phyloP scores from a whole-genome alignment of 148 eudicot species.

The Chenopodium berlandieri region DNA sequence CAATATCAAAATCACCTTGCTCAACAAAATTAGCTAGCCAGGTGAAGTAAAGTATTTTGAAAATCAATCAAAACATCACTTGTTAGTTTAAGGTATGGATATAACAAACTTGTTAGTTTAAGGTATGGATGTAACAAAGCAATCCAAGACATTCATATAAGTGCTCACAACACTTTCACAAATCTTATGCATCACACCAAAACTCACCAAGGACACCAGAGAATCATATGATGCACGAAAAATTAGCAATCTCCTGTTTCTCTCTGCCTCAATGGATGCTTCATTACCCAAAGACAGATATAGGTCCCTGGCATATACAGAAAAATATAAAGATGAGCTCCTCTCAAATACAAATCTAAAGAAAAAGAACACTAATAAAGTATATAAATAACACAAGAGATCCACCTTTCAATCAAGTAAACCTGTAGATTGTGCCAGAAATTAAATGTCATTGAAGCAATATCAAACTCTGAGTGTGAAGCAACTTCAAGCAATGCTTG shows the following conservation, averaged over 20 bases:
- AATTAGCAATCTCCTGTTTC: constrained; percentile 64
- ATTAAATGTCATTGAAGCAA: constrained; percentile 98
- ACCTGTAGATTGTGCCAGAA: constrained; percentile 98
- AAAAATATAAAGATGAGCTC: neutral
- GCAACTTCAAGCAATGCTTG: constrained; percentile 85
- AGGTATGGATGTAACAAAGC: neutral
- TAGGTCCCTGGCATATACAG: constrained; percentile 53
- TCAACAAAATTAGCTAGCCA: neutral
- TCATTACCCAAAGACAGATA: constrained; percentile 58
- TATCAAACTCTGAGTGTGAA: constrained; percentile 95
- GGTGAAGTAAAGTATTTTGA: neutral
- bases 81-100: neutral
- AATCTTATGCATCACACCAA: neutral
- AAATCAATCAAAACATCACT: neutral
- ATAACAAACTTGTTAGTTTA: neutral
- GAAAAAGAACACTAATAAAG: neutral
- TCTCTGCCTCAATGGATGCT: constrained; percentile 73
- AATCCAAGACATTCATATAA: constrained; percentile 9
- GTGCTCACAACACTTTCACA: neutral
- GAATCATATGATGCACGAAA: constrained; percentile 89
- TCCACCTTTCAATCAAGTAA: constrained; percentile 74
- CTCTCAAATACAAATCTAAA: constrained; percentile 8
- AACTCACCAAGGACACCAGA: constrained; percentile 90
- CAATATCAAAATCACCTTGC: neutral
- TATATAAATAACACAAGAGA: neutral